Conservation (phyloP, 202 grass and related monocot genomes). For the Hordeum pubiflorum region DNA sequence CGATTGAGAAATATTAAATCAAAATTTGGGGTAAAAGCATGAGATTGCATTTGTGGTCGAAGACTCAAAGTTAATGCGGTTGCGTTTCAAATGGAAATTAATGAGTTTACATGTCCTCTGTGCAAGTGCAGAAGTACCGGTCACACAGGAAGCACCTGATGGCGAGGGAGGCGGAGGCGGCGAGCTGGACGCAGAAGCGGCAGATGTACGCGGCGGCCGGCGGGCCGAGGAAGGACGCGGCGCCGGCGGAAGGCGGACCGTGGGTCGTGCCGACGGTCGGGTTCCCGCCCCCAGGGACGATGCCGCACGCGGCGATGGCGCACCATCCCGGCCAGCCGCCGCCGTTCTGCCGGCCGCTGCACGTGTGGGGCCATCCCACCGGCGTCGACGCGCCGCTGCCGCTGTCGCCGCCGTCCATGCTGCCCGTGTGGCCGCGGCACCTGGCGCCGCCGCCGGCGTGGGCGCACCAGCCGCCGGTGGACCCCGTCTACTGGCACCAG, state of each 20-base stretch:
- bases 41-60: background rate
- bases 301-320: background rate
- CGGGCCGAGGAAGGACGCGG: slow-evolving; percentile 6
- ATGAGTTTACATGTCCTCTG: background rate
- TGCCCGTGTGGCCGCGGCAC: slow-evolving; percentile 57
- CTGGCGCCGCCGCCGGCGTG: slow-evolving; percentile 36
- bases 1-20: too few species aligned
- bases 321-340: background rate
- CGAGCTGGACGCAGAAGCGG: slow-evolving; percentile 57
- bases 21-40: too few species aligned
- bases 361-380: slow-evolving; percentile 86
- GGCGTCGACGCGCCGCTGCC: background rate
- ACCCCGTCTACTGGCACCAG: slow-evolving; percentile 68
- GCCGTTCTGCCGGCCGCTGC: slow-evolving; percentile 50
- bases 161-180: slow-evolving; percentile 71
- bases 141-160: slow-evolving; percentile 86
- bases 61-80: background rate
- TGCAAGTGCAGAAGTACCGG: slow-evolving; percentile 64
- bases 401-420: background rate
- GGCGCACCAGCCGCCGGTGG: slow-evolving; percentile 29
- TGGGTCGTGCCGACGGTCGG: slow-evolving; percentile 69
- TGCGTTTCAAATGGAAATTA: background rate
- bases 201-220: slow-evolving; percentile 46
- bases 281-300: slow-evolving; percentile 37
- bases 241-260: background rate